Conservation (phyloP, 176 grass and related monocot genomes). For the Aegilops sharonensis region DNA sequence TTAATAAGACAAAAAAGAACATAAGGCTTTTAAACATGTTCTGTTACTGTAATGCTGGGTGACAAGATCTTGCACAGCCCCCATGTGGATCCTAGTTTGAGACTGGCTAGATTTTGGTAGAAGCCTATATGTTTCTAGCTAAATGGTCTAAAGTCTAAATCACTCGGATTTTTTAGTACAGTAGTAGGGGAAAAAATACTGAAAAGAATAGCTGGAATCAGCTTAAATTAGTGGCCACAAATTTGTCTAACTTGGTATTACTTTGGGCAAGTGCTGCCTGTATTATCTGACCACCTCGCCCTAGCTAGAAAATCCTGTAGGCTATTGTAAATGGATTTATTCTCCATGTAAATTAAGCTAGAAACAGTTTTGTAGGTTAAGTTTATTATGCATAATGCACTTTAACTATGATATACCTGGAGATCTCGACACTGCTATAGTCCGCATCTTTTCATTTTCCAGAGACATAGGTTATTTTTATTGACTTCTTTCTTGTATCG, state of each 20-base stretch:
- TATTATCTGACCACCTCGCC: background rate
- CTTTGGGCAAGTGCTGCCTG: background rate
- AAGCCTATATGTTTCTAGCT: background rate
- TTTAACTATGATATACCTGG: conserved; percentile 1
- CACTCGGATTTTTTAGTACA: background rate
- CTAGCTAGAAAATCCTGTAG: background rate
- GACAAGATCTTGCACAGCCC: background rate
- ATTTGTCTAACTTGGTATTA: conserved; percentile 17
- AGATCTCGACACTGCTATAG: conserved; percentile 1
- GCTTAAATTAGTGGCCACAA: background rate
- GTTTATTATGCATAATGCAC: background rate
- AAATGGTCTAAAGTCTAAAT: background rate
- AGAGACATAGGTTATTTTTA: background rate
- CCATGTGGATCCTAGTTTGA: background rate
- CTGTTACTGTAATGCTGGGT: background rate
- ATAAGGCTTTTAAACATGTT: conserved; percentile 2
- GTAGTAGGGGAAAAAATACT: background rate
- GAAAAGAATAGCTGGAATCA: background rate
- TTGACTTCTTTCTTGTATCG: conserved; percentile 27
- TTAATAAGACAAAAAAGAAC: conserved; percentile 1
- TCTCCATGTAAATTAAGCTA: background rate
- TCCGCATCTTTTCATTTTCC: background rate
- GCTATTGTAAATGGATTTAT: background rate
- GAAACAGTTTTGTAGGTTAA: background rate
- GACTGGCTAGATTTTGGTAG: conserved; percentile 1